These are phyloP conservation scores for Peronospora farinosa DNA, from an alignment of 352 stramenopile species.

Conservation along the genomic window DNA sequence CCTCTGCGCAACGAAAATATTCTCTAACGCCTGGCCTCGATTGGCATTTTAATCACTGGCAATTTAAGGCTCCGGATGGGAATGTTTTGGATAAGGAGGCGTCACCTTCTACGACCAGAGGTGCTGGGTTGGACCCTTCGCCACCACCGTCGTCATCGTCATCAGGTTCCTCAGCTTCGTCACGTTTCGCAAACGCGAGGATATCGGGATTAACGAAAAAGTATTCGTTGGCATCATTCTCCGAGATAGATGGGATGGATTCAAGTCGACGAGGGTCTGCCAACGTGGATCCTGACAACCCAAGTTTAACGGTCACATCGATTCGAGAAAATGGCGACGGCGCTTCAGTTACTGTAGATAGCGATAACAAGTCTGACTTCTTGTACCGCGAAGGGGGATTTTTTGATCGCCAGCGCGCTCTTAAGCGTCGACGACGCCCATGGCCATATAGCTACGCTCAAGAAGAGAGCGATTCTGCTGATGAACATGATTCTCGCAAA, in stretches of 20 bases:
- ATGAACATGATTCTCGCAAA: slow-evolving; percentile 17
- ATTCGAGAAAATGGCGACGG: slow-evolving; percentile 23
- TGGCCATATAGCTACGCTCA: slow-evolving; percentile 54
- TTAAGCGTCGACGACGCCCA: slow-evolving; percentile 49
- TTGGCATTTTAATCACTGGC: slow-evolving; percentile 74
- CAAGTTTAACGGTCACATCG: slow-evolving; percentile 10
- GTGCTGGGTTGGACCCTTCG: slow-evolving; percentile 17
- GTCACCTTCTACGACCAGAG: slow-evolving; percentile 5
- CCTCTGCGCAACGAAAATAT: slow-evolving; percentile 42
- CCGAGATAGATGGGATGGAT: slow-evolving; percentile 41
- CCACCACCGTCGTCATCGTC: slow-evolving; percentile 26
- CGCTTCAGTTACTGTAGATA: slow-evolving; percentile 11
- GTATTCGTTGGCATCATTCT: slow-evolving; percentile 59
- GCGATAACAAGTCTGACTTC: slow-evolving; percentile 51
- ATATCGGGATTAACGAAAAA: slow-evolving; percentile 30
- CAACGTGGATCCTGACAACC: slow-evolving; percentile 16
- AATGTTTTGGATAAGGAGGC: slow-evolving; percentile 14
- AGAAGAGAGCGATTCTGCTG: slow-evolving; percentile 23
- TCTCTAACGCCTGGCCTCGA: slow-evolving; percentile 54
- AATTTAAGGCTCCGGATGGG: slow-evolving; percentile 28
- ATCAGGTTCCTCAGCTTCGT: slow-evolving; percentile 28
- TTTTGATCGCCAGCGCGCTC: slow-evolving; percentile 62
- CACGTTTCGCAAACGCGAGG: slow-evolving; percentile 23
- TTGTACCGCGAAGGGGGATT: slow-evolving; percentile 74
- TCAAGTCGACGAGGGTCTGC: slow-evolving; percentile 9